Evolutionary conservation across 257 asterid genomes (phyloP).

Genomic region (Anisodus tanguticus): DNA sequence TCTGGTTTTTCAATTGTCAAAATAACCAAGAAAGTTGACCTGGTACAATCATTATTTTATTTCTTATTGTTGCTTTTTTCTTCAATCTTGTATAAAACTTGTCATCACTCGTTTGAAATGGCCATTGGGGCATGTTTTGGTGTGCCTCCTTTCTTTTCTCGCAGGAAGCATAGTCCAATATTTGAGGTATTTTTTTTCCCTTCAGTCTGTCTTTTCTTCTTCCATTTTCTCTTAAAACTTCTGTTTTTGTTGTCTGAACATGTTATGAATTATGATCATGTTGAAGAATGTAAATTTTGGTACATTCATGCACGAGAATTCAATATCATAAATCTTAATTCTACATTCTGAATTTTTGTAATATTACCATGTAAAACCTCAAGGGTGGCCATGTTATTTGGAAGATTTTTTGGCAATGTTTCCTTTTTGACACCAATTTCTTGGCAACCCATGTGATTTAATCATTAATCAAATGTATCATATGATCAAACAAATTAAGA

Average conservation of each 20-base stretch:
- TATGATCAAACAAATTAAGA: background rate
- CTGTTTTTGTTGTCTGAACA: background rate
- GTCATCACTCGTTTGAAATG: background rate
- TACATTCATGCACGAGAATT: background rate
- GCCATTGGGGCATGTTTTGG: slow-evolving; percentile 29
- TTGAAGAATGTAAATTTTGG: background rate
- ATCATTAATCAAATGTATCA: background rate
- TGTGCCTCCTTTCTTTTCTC: slow-evolving; percentile 33
- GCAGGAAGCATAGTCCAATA: slow-evolving; percentile 26
- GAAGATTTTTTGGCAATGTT: background rate
- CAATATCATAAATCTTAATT: background rate
- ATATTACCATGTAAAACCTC: background rate
- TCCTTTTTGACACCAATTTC: background rate
- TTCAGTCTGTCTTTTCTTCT: background rate
- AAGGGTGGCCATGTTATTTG: background rate
- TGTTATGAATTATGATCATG: background rate
- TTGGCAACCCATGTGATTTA: background rate
- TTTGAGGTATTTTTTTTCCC: background rate
- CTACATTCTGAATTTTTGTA: background rate
- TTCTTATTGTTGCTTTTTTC: background rate
- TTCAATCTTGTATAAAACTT: slow-evolving; percentile 28
- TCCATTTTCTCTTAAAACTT: background rate
- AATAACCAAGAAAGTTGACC: slow-evolving; percentile 25
- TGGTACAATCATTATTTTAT: background rate
- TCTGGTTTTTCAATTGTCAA: background rate